phyloP scores from a whole-genome alignment of 805 yeast species.

The Scheffersomyces stipitis region DNA sequence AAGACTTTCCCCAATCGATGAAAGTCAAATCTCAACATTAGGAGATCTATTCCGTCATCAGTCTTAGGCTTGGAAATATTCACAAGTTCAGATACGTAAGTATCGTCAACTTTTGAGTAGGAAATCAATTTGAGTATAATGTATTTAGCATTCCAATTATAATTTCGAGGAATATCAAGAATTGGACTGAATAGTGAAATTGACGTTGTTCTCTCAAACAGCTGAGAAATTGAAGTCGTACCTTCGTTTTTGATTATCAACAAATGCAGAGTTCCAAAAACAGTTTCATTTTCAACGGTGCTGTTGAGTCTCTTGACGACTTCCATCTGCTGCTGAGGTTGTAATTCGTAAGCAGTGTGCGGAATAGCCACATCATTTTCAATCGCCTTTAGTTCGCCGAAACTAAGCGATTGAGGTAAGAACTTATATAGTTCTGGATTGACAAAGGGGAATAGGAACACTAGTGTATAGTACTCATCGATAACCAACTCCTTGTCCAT shows the following conservation, averaged over 20 bases:
- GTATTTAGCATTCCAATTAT: conserved; percentile 7
- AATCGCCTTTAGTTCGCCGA: conserved; percentile 17
- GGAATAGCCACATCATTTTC: neutral
- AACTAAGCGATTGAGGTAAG: conserved; percentile 24
- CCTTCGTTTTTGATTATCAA: neutral
- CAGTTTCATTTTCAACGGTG: neutral
- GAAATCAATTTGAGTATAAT: conserved; percentile 13
- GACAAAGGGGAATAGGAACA: conserved; percentile 33
- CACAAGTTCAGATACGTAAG: neutral
- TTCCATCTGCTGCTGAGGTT: conserved; percentile 2
- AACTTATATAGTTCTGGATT: conserved; percentile 22
- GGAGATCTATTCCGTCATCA: conserved; percentile 12
- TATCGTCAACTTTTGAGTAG: neutral
- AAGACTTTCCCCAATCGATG: conserved; percentile 6
- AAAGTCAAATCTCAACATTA: conserved; percentile 20
- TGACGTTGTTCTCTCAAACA: neutral
- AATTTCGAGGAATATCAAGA: conserved; percentile 6
- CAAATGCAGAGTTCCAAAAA: neutral
- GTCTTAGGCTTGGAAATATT: conserved; percentile 6
- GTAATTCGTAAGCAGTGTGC: neutral
- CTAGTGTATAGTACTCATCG: conserved; percentile 29
- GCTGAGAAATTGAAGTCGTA: too few relatives aligned
- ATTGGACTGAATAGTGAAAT: neutral
- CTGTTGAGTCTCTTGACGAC: conserved; percentile 3
- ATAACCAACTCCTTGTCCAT: conserved; percentile 15